A percentile compares a stretch with the other conserved stretches of the same genome.
These are phyloP conservation scores for Podospora fimiseda DNA, from an alignment of 495 filamentous ascomycete genomes.

Conservation along the genomic window DNA sequence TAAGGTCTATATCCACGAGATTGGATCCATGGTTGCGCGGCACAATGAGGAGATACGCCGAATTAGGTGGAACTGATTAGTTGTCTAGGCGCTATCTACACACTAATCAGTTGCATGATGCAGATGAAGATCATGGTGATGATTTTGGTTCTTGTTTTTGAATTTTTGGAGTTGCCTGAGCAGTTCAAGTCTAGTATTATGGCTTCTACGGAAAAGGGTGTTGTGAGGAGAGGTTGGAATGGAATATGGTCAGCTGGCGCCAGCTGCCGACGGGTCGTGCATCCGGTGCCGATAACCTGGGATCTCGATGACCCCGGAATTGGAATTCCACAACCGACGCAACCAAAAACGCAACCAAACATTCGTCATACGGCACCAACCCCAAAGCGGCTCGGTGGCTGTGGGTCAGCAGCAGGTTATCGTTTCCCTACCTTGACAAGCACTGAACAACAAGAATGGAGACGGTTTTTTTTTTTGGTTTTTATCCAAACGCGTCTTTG, in stretches of 20 bases:
- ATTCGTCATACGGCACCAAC: background rate
- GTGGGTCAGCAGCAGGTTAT: background rate
- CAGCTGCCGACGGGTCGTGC: no score
- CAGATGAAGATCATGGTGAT: slow-evolving; percentile 23
- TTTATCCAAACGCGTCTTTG: background rate
- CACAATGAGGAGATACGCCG: no score
- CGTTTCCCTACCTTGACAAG: background rate
- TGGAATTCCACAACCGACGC: background rate
- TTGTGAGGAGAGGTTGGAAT: background rate
- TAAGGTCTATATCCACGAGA: no score
- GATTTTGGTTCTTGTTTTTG: slow-evolving; percentile 21
- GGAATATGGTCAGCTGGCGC: no score
- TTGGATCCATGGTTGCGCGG: no score
- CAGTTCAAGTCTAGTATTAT: slow-evolving; percentile 18
- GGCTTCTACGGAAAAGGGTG: slow-evolving; percentile 11
- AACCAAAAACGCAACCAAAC: background rate
- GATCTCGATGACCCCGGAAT: background rate
- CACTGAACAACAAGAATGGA: no score
- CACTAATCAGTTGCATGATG: no score
- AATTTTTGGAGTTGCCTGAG: slow-evolving; percentile 23
- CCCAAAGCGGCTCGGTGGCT: background rate
- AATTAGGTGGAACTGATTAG: no score
- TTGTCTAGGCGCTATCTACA: no score
- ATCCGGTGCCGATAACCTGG: background rate
- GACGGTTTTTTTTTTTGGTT: background rate